Base-by-base conservation (phyloP, 1,139 yeast species). In the Yarrowia galli region DNA sequence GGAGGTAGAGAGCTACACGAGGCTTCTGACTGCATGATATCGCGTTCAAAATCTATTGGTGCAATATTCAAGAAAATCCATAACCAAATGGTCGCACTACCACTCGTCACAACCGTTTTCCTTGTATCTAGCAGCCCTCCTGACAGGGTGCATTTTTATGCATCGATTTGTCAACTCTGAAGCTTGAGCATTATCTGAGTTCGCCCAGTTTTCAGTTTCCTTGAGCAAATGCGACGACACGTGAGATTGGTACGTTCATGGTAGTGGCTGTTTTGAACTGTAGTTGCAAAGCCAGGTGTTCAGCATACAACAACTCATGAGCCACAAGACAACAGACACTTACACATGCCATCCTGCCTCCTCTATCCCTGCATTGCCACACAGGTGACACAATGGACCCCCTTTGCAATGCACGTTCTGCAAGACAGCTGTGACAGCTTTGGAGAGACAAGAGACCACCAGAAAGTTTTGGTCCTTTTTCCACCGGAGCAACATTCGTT, bases 401-500 rank as follows among this genome's bases (percentile, higher is more conserved):
- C 12, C 49, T 43, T 20, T 22, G 48, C 43, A 40, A 43, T 22
- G 48, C 48, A 43, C 48, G n/a, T 22, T 4, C 25, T 15, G 49
- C 32, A 15, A 43, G 25, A 43, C 48, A 12, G 16, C 25, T 20
- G n/a, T 6, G 45, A 42, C 45, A 10, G 22, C 32, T 28, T 10
- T 28, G 4, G 32, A 6, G 8, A 6, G 32, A 28, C 32, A 28
- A 28, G 8, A 6, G 32, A 28, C 32, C 6, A 28, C 32, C 32
- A 28, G 32, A 28, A 10, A 28, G 32, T 28, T 28, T 28, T 9
- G 3, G 36, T 36, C 40, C 38, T 35, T 15, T 20, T 7, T 51
- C 42, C 16, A 51, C 58, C 20, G 7, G 38, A 51, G 58, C 58
- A 51, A 51, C 58, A 51, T 51, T 49, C 25, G 38, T 28, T 32